phyloP scores from a whole-genome alignment of 1,284 basidiomycete genomes.

The Pulveroboletus sp. region DNA sequence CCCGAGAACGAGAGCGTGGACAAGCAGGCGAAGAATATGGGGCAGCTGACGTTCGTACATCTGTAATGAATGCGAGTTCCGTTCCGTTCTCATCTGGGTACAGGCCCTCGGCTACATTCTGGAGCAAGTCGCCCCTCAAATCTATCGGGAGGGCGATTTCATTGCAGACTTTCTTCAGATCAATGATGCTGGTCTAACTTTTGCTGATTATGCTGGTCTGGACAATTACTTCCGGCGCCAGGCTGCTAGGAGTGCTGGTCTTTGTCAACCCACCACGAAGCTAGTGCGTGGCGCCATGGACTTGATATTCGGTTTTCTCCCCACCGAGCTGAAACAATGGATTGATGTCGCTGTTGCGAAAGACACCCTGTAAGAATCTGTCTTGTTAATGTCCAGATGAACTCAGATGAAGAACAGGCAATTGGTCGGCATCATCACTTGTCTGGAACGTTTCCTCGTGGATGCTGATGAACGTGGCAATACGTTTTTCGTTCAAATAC shows the following conservation, averaged over 20 bases:
- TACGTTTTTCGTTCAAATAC: conserved; percentile 68
- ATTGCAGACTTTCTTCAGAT: conserved; percentile 92
- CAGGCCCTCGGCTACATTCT: conserved; percentile 79
- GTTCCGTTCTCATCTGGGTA: conserved; percentile 38
- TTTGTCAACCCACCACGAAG: conserved; percentile 73
- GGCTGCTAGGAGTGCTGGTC: conserved; percentile 71
- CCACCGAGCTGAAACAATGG: conserved; percentile 82
- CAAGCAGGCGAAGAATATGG: conserved; percentile 61
- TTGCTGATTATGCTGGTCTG: conserved; percentile 93
- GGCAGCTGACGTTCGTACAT: conserved; percentile 62
- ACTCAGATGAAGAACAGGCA: conserved; percentile 53
- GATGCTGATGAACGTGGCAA: conserved; percentile 82
- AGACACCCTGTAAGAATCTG: conserved; percentile 71
- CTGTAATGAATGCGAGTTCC: background rate
- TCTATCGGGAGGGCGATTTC: conserved; percentile 86
- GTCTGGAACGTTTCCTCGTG: conserved; percentile 75
- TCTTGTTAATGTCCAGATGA: background rate
- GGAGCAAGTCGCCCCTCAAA: conserved; percentile 73
- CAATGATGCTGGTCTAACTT: conserved; percentile 85
- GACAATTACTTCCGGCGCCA: conserved; percentile 94
- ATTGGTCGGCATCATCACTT: conserved; percentile 81
- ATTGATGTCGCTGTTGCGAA: conserved; percentile 76
- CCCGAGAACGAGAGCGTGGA: conserved; percentile 64
- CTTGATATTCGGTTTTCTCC: conserved; percentile 92
- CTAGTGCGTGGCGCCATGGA: conserved; percentile 89